A percentile compares a stretch with the other conserved stretches of the same genome.
Evolutionary conservation across 2,329 filamentous ascomycete species (phyloP).

Genomic region (Sporothrix curviconia): DNA sequence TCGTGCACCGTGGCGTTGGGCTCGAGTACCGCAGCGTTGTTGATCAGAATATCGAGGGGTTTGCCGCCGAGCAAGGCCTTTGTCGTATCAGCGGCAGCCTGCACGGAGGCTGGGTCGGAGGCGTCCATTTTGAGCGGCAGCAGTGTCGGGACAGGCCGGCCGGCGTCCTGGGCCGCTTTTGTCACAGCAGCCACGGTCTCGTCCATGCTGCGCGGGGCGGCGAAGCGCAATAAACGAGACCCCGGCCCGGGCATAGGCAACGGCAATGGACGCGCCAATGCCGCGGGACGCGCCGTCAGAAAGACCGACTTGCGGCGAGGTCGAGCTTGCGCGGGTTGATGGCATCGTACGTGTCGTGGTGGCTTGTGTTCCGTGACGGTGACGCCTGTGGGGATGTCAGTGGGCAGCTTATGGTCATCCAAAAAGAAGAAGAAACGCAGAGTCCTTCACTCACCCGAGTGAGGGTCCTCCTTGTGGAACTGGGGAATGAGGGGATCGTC

Average conservation of each 20-base stretch:
- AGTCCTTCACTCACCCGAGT: no score
- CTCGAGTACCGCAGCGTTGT: slow-evolving; percentile 16
- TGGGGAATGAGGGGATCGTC: background rate
- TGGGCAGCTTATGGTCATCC: no score
- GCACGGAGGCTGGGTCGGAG: slow-evolving; percentile 4
- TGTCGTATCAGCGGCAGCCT: background rate
- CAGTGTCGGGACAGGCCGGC: background rate
- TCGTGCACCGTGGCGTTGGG: background rate
- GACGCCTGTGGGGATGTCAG: no score
- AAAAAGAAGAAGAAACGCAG: no score
- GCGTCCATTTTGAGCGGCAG: slow-evolving; percentile 1
- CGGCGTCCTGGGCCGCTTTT: slow-evolving; percentile 5
- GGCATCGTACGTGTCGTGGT: slow-evolving; percentile 20
- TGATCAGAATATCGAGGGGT: slow-evolving; percentile 18
- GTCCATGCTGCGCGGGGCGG: background rate
- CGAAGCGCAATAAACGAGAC: slow-evolving; percentile 10
- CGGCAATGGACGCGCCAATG: slow-evolving; percentile 13
- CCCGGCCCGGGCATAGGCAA: slow-evolving; percentile 14
- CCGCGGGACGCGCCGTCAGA: slow-evolving; percentile 17
- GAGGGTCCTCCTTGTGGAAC: background rate
- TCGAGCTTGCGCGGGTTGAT: slow-evolving; percentile 12
- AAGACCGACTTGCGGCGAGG: slow-evolving; percentile 15
- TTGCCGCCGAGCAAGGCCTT: slow-evolving; percentile 1
- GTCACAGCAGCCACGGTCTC: background rate
- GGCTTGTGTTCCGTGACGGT: background rate